Evolutionary conservation across 108 stramenopile genomes (phyloP), one percentile per base, ranked within the genome.

Genomic region (Conticribra weissflogii): DNA sequence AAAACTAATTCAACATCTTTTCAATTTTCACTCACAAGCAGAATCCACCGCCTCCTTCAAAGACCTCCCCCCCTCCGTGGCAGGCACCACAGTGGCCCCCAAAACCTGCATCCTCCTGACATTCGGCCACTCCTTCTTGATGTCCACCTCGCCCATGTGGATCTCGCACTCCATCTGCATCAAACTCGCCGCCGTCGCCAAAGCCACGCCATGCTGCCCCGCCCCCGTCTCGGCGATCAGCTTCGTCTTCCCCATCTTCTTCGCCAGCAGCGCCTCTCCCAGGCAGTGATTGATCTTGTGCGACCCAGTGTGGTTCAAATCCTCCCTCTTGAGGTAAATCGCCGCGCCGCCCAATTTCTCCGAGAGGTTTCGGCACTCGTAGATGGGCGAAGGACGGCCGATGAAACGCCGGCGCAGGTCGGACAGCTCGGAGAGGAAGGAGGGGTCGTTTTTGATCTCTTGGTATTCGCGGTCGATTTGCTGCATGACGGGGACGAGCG

Each of bases 211-310:
- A 73, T 96, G 95, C 79, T 97, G 97, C 22, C 97, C 97, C n/a
- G 97, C 95, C 31, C 95, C 97, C 18, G 97, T 97, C 78, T 97
- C 97, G 51, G 97, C 97, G 74, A 97, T 97, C 76, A 97, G 90
- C 54, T 96, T 88, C 29, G 80, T 76, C 76, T 97, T 97, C 19
- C 96, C 94, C 54, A 96, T 78, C 30, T 91, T 86, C 72, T 96
- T 96, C 51, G 96, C 97, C 47, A 97, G 72, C 0, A 97, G 78
- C 18, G 93, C 94, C 81, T 96, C 94, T 0, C 95, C 97, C 30
- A 97, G 85, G 49, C 94, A 96, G 78, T 97, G 96, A 80, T 97
- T 97, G 74, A 97, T 96, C 83, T 96, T 96, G 81, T 96, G 96
- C 19, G 94, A 91, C 46, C 97, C 97, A 12, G 97, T 97, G 74